Conservation (phyloP, 345 rosid species). For the Populus euphratica region DNA sequence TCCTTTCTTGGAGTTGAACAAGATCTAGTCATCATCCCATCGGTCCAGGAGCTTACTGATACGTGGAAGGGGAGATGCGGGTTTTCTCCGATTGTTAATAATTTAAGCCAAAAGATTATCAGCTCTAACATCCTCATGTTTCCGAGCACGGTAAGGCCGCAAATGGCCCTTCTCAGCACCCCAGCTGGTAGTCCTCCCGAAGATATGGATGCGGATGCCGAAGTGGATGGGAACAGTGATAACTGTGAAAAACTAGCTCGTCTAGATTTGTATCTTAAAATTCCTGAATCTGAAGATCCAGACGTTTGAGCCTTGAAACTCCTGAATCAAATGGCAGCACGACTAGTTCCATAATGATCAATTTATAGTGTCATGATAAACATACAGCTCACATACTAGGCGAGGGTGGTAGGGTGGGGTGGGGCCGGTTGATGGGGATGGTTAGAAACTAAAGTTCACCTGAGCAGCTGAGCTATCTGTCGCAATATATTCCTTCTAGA, state of each 20-base stretch:
- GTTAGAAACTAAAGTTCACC: too few relatives aligned
- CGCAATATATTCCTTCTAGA: too few relatives aligned
- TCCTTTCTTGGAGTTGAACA: conserved; percentile 12
- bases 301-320: not conserved
- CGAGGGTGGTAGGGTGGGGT: too few relatives aligned
- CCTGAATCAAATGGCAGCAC: not conserved
- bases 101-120: not conserved
- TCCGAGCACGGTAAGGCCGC: conserved; percentile 12
- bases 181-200: not conserved
- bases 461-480: too few relatives aligned
- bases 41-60: not conserved
- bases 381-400: too few relatives aligned
- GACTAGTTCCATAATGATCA: not conserved
- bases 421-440: too few relatives aligned
- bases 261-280: conserved; percentile 5
- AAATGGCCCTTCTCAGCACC: conserved; percentile 6
- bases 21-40: conserved; percentile 30
- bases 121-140: conserved; percentile 14
- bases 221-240: not conserved
- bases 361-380: too few relatives aligned
- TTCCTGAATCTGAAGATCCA: not conserved
- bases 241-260: not conserved
- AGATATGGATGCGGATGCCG: not conserved
- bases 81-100: not conserved
- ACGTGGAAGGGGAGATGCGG: conserved; percentile 22